Evolutionary conservation across 2,329 filamentous ascomycete genomes (phyloP).

Genomic region (Ramularia endophylla): DNA sequence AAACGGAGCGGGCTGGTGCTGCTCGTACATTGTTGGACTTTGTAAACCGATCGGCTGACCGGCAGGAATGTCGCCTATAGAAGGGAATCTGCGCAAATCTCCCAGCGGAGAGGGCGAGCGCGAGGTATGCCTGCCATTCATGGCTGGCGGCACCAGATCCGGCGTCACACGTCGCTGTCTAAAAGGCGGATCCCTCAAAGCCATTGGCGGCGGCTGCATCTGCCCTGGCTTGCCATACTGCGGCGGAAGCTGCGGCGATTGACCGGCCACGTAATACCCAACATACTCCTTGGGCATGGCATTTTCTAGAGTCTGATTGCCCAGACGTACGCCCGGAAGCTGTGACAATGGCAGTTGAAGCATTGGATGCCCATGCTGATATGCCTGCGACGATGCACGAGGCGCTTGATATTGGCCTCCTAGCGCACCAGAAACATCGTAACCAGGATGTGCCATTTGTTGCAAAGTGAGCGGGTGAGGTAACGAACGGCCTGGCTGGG

Average conservation of each 20-base stretch:
- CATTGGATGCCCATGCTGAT: conserved; percentile 20
- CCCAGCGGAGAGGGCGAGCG: conserved; percentile 45
- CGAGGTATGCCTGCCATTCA: conserved; percentile 26
- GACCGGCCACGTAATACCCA: conserved; percentile 43
- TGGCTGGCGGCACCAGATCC: conserved; percentile 33
- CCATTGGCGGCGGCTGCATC: conserved; percentile 33
- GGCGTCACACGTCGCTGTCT: conserved; percentile 38
- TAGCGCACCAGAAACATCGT: conserved; percentile 32
- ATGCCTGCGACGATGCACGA: conserved; percentile 21
- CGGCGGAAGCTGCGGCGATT: conserved; percentile 36
- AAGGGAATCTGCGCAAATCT: conserved; percentile 36
- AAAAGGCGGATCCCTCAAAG: conserved; percentile 34
- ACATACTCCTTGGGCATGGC: conserved; percentile 46
- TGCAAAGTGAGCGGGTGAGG: conserved; percentile 35
- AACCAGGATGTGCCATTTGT: conserved; percentile 34
- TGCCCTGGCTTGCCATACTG: conserved; percentile 24
- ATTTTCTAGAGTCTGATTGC: conserved; percentile 22
- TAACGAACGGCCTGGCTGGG: conserved; percentile 42
- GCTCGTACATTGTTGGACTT: conserved; percentile 19
- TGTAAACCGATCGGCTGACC: conserved; percentile 10
- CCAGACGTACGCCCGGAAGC: conserved; percentile 16
- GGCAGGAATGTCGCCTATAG: conserved; percentile 21
- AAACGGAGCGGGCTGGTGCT: conserved; percentile 6
- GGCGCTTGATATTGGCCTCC: conserved; percentile 29
- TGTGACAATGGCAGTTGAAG: conserved; percentile 21